Base-by-base conservation (phyloP, 177 flowering plant species). In the Tripterygium wilfordii region DNA sequence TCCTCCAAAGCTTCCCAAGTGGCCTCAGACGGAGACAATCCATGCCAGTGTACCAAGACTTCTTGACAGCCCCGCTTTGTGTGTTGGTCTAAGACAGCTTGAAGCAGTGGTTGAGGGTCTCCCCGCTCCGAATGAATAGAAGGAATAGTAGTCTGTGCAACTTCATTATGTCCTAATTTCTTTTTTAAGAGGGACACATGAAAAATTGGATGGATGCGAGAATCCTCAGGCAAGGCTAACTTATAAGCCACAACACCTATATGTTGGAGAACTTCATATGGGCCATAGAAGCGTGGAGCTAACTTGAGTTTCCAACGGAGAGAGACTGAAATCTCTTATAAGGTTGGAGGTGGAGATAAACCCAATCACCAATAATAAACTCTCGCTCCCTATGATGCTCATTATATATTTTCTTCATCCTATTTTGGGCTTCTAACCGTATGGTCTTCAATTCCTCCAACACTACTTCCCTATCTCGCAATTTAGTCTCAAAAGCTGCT, bases 231-330 rank as follows among this genome's bases (percentile, higher is more conserved):
- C 0, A 53, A 13, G 2, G 22, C 7, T 12, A 53, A 19, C 1
- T 18, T 22, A 26, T 54, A 54, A 23, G 49, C 46, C 8, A 54
- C 58, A 1, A 3, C 0, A 1, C 58, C 50, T 0, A 54, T 28
- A 9, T 17, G 23, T 17, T 22, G 1, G n/a, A 35, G 1, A 24
- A 54, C 25, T 17, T 33, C 2, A 30, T 30, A 30, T 7, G 33
- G 33, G 12, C 33, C 33, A 30, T 6, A 30, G 33, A 6, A 30
- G 7, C 33, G 33, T 6, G 33, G 33, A 30, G 33, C 33, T 12
- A 30, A 30, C 33, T 30, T 30, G 7, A 6, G 33, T 30, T 30
- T 12, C 12, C 33, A 6, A 6, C 33, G 12, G 33, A 30, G 33
- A 30, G 18, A 8, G 4, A 53, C 13, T 10, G 49, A 30, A 6